Evolutionary conservation across 2,329 filamentous ascomycete genomes (phyloP).

Genomic region (Elsinoe fawcettii): DNA sequence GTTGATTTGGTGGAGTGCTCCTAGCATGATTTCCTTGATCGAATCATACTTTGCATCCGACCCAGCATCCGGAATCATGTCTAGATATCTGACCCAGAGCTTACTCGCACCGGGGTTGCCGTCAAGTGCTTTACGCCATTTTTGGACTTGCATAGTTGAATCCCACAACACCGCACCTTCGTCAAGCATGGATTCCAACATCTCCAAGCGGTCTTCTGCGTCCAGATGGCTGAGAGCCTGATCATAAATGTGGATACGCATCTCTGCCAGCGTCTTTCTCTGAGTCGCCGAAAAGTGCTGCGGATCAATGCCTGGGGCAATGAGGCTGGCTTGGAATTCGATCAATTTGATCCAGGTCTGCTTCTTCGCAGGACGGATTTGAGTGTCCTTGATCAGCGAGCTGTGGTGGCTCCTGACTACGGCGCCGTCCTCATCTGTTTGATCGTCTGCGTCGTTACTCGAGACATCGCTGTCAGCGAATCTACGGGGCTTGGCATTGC

Average conservation of each 20-base stretch:
- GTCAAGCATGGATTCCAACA: conserved; percentile 62
- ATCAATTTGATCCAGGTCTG: conserved; percentile 72
- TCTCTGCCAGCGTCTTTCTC: conserved; percentile 61
- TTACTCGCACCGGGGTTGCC: conserved; percentile 50
- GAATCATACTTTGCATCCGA: conserved; percentile 60
- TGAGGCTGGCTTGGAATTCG: conserved; percentile 63
- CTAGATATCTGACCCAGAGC: conserved; percentile 66
- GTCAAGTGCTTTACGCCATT: conserved; percentile 57
- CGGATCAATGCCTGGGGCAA: conserved; percentile 44
- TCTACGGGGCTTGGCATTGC: conserved; percentile 23
- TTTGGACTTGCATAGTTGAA: conserved; percentile 48
- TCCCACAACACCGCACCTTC: conserved; percentile 73
- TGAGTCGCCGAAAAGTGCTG: conserved; percentile 52
- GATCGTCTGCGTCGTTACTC: neutral
- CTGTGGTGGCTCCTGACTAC: conserved; percentile 46
- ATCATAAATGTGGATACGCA: conserved; percentile 73
- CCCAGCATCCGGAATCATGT: conserved; percentile 63
- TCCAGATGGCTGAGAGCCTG: conserved; percentile 59
- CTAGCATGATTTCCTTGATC: conserved; percentile 47
- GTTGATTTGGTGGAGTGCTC: conserved; percentile 47
- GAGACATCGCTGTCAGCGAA: neutral
- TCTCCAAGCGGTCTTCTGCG: conserved; percentile 33
- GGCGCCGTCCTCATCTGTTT: conserved; percentile 10
- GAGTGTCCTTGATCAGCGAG: conserved; percentile 56
- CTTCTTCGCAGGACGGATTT: conserved; percentile 58